Evolutionary conservation across 352 stramenopile species (phyloP), one percentile per base, ranked within the genome.

Genomic region (Thraustochytrium striatum): DNA sequence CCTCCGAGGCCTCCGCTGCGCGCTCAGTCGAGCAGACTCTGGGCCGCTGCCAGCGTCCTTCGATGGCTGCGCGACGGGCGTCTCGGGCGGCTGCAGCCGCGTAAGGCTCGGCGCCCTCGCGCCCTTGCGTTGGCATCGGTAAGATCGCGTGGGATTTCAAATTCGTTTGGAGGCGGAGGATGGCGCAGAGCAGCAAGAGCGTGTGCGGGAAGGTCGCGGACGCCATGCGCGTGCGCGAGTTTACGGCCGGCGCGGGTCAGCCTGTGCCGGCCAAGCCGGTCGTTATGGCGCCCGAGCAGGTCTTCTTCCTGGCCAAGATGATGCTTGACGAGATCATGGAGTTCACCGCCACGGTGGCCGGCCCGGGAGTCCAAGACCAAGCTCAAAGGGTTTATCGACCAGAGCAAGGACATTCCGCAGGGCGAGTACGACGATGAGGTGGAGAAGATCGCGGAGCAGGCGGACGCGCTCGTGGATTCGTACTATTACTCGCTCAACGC

Each of bases 401-500:
- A 58, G 7, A 73, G 43, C 57, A 78, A 79, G 50, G 72, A 83
- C 72, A 52, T 83, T n/a, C n/a, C 72, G 38, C 73, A 83, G 72
- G 75, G 61, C 1, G 57, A 83, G 25, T 83, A 82, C 57, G 57
- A 61, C 8, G 21, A 32, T 11, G 32, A 70, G 28, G 41, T 83
- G 19, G 72, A 83, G 43, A 59, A 59, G 68, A 61, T 70, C 9
- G 80, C 80, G 7, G 80, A 81, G n/a, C 80, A 83, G 59, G 72
- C 80, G 21, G 80, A 83, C 38, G 80, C 80, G n/a, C 80, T 83
- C 47, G 80, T 83, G 36, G 80, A 83, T 72, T 53, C 75, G 25
- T 83, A 83, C 80, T 83, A 83, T 33, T 83, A 83, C 80, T 81
- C 72, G 57, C 80, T 82, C 36, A 83, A 83, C 62, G 72, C 72